Evolutionary conservation across 192 early-diverging fungal species (phyloP).

Genomic region (Backusella sp.): DNA sequence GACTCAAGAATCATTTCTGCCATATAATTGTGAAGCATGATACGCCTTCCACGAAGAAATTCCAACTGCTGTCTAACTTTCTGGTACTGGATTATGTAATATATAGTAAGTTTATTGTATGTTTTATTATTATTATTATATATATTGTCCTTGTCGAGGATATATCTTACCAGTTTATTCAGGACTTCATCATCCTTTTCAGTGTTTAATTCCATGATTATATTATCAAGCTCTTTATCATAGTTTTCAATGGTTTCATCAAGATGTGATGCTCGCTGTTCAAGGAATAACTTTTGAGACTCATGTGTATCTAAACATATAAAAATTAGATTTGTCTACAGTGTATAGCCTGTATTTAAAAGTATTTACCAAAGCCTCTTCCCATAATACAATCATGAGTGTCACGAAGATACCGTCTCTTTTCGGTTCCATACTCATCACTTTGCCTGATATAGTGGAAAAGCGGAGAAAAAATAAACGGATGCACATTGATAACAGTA

Average conservation of each 20-base stretch:
- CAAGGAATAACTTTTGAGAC: not conserved
- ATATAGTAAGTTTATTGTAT: too few relatives aligned
- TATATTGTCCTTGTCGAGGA: not conserved
- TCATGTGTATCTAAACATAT: not conserved
- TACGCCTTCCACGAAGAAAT: not conserved
- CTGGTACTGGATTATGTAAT: not conserved
- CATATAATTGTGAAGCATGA: slow-evolving; percentile 12
- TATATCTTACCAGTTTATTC: not conserved
- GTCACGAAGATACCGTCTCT: not conserved
- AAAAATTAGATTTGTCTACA: not conserved
- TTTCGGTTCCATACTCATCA: not conserved
- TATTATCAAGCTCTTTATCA: not conserved
- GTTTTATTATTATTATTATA: too few relatives aligned
- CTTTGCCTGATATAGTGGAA: not conserved
- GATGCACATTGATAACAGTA: not conserved
- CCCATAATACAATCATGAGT: slow-evolving; percentile 15
- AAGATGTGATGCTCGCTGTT: not conserved
- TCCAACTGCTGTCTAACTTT: not conserved
- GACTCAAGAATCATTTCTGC: slow-evolving; percentile 1
- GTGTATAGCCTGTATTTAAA: too few relatives aligned
- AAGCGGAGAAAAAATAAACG: slow-evolving; percentile 20
- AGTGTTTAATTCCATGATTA: not conserved
- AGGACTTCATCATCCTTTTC: not conserved
- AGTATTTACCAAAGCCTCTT: not conserved
- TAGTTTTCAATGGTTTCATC: not conserved